Base-by-base conservation (phyloP, 495 filamentous ascomycete genomes). In the Aspergillus taichungensis region DNA sequence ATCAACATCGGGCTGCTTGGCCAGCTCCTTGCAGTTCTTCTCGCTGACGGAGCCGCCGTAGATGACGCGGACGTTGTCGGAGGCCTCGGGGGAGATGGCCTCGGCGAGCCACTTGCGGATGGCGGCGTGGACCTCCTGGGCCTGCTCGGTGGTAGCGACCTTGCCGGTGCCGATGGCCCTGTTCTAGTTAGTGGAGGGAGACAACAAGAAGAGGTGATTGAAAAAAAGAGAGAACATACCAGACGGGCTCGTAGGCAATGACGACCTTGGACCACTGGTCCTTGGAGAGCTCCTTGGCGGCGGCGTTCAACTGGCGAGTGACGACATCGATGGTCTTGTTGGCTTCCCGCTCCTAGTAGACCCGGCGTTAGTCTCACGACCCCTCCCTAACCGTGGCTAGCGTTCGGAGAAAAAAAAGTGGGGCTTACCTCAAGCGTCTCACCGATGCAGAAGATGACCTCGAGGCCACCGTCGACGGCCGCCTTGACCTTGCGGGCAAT, bases 191-290 rank as follows among this genome's bases (percentile, higher is more conserved):
- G 43, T 40, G 41, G 12, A 18, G 34, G 31, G 27, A 33, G 24
- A 29, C 8, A 36, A 13, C 33, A 35, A 41, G 32, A 33, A 38
- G 38, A 32, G 11, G 8, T n/a, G 37, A 27, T 11, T 6, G 45
- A 28, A 13, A 31, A 31, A 29, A 39, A 43, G 29, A 13, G 33
- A 10, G 14, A 35, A 41, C 66, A 55, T 65, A 77, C 91, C 92
- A 98, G 73, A 98, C 91, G 54, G 92, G 92, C 78, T 98, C 94
- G 66, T 98, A 98, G 55, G 92, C 94, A 56, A 98, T 78, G 64
- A 97, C 91, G 54, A 98, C 80, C 72, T 92, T 94, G 43, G 68
- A 74, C 92, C 92, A 98, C 68, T 95, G 83, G 60, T 75, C 73
- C 57, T 87, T 71, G 59, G 50, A 61, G 45, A 73, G 56, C 65